phyloP scores from a whole-genome alignment of 768 basidiomycete species.

The Calocera viscosa region DNA sequence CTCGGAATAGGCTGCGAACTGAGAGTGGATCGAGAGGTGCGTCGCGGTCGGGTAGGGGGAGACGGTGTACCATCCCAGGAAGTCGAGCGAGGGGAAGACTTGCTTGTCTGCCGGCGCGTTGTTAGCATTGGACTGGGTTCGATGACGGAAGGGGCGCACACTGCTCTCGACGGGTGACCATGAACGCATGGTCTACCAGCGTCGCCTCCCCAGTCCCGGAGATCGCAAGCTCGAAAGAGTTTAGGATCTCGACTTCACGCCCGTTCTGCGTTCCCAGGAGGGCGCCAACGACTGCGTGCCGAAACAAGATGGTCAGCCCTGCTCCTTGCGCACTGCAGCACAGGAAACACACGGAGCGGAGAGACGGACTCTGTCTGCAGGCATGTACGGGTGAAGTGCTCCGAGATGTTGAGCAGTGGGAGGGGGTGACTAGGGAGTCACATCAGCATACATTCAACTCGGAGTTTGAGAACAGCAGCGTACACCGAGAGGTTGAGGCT shows the following conservation, averaged over 20 bases:
- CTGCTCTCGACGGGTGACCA: conserved; percentile 73
- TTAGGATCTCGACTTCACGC: conserved; percentile 92
- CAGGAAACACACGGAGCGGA: conserved; percentile 45
- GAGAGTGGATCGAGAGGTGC: conserved; percentile 70
- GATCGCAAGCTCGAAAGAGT: conserved; percentile 77
- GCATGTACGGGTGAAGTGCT: conserved; percentile 78
- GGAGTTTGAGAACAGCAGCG: neutral
- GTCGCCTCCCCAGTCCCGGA: conserved; percentile 37
- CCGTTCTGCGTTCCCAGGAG: conserved; percentile 89
- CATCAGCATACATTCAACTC: conserved; percentile 11
- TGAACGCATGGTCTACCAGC: conserved; percentile 66
- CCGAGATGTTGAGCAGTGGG: conserved; percentile 91
- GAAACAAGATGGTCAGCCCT: neutral
- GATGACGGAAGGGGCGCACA: conserved; percentile 37
- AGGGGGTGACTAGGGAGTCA: conserved; percentile 65
- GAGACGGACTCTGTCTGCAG: conserved; percentile 52
- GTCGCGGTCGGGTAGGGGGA: conserved; percentile 56
- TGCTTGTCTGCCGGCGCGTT: conserved; percentile 61
- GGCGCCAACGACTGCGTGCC: conserved; percentile 66
- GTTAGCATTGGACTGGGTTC: neutral
- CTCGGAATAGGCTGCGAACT: conserved; percentile 80
- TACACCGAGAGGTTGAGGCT: neutral
- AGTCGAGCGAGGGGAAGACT: conserved; percentile 93
- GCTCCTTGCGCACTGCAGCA: neutral
- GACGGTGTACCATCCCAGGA: conserved; percentile 96